phyloP scores from a whole-genome alignment of 176 grass and related monocot species.

The Oryza glumipatula region DNA sequence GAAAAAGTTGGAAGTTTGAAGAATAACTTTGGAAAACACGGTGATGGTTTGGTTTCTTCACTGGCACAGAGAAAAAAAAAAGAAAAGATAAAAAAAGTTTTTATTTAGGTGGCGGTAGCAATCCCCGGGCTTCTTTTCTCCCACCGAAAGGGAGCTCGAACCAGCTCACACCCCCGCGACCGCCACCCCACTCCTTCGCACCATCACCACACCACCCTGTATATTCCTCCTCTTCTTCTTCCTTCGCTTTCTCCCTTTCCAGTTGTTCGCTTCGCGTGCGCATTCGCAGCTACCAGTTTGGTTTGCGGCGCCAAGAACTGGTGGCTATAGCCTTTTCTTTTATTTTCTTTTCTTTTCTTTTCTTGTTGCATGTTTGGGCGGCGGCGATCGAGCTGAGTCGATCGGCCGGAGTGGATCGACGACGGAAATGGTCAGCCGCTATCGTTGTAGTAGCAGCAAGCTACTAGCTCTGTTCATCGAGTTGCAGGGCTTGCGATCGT shows the following conservation, averaged over 20 bases:
- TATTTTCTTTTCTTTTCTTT: too few species aligned
- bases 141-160: slow-evolving; percentile 1
- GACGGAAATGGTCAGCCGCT: not conserved
- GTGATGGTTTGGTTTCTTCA: not conserved
- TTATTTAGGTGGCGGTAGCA: not conserved
- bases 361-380: not conserved
- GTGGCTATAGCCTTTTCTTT: not conserved
- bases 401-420: not conserved
- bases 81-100: too few species aligned
- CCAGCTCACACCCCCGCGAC: slow-evolving; percentile 2
- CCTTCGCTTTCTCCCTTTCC: not conserved
- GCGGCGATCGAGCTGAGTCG: slow-evolving; percentile 8
- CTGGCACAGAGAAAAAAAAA: not conserved
- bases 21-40: too few species aligned
- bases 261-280: not conserved
- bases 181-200: not conserved
- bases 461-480: too few species aligned
- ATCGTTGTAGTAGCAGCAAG: not conserved
- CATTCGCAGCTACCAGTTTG: not conserved
- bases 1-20: too few species aligned
- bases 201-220: not conserved
- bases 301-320: not conserved
- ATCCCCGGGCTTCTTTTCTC: not conserved
- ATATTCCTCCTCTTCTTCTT: not conserved
- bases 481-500: too few species aligned